Evolutionary conservation across 345 rosid species (phyloP), one percentile per base, ranked within the genome.

Genomic region (Linum lewisii): DNA sequence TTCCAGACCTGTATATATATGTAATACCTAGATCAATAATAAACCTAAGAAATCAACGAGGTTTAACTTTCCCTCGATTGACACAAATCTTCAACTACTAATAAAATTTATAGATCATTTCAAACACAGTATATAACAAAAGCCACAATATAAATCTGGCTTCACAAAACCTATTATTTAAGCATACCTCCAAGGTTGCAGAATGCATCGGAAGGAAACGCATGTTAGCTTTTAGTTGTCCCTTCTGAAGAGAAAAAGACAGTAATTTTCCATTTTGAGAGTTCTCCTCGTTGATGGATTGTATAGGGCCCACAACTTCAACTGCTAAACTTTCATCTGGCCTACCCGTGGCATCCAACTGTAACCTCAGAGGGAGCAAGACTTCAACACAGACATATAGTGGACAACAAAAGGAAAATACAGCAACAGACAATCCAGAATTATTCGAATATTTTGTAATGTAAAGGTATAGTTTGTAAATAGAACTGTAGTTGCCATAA

Each of bases 291-390:
- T 58, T 63, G 47, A 57, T 74, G 50, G 73, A 78, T 66, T 75
- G 84, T 49, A 92, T 67, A 10, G 86, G 93, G 52, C 88, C 84
- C 61, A 79, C 70, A 67, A 88, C 71, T 80, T 88, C 95, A 34
- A 86, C 42, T 15, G 95, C 75, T 61, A 92, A 82, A 79, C 88
- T 86, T 82, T 92, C 98, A 70, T 92, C 98, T 53, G 96, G 84
- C 75, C 96, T 77, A 59, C 98, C 96, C 21, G 71, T 69, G 58
- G 96, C 87, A 67, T 88, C 96, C 76, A 92, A 71, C 98, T 92
- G 81, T 72, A 78, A 42, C 57, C 63, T 65, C 67, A 79, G 51
- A 61, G 59, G 72, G 18, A 56, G n/a, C 26, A 18, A 38, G 54
- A 13, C 65, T 55, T 66, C 44, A 25, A 63, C 16, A 64, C 23